Conservation (phyloP, 495 filamentous ascomycete genomes). For the Aspergillus carlsbadensis region DNA sequence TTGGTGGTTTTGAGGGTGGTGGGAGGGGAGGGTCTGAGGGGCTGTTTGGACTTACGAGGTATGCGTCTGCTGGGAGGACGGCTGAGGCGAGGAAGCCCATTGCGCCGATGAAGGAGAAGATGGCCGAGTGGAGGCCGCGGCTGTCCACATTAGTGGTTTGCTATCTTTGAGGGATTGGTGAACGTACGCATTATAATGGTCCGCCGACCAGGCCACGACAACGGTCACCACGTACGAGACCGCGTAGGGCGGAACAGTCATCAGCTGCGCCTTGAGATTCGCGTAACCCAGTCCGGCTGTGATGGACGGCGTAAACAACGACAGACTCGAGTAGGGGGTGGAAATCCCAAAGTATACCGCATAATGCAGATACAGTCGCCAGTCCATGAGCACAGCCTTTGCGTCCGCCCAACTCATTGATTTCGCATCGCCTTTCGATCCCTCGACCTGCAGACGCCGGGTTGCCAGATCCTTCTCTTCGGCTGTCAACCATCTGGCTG, state of each 20-base stretch:
- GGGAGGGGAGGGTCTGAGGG: background rate
- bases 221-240: constrained; percentile 64
- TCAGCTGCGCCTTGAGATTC: constrained; percentile 63
- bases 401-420: constrained; percentile 62
- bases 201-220: constrained; percentile 61
- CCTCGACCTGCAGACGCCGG: constrained; percentile 53
- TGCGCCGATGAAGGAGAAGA: constrained; percentile 58
- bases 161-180: background rate
- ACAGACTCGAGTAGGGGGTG: constrained; percentile 65
- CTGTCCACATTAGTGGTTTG: constrained; percentile 19
- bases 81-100: constrained; percentile 66
- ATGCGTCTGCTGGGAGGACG: constrained; percentile 58
- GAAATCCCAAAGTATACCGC: constrained; percentile 63
- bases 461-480: constrained; percentile 57
- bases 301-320: constrained; percentile 69
- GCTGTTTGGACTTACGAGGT: constrained; percentile 39
- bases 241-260: constrained; percentile 77
- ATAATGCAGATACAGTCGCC: constrained; percentile 63
- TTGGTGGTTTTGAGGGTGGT: background rate
- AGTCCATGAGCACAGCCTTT: constrained; percentile 57
- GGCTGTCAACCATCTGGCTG: constrained; percentile 49
- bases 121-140: constrained; percentile 58
- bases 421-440: constrained; percentile 52
- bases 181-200: constrained; percentile 59
- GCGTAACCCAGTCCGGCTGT: constrained; percentile 63